Evolutionary conservation across 2,329 filamentous ascomycete genomes (phyloP), one percentile per base, ranked within the genome.

Genomic region (Mycosphaerella sp.): DNA sequence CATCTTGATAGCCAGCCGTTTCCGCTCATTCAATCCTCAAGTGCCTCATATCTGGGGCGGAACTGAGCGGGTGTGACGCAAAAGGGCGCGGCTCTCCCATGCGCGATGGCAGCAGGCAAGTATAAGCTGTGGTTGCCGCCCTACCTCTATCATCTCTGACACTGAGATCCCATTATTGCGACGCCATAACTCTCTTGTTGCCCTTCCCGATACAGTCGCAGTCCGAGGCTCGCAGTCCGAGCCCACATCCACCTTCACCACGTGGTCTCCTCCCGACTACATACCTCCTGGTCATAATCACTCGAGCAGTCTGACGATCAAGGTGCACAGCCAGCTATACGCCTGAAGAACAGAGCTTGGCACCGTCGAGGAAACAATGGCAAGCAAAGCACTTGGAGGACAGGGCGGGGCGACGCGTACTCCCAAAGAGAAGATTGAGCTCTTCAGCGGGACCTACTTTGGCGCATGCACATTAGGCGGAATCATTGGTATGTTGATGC

Each of bases 401-500:
- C 48, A 48, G 36, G 44, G 50, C 50, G 45, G 50, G n/a, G 41
- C 40, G 30, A 50, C 47, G 7, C 55, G 55, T 16, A 86, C 90
- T 65, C 80, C 88, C 53, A 79, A 88, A 53, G 82, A 83, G 65
- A 77, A 82, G 52, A 89, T 95, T 58, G 84, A 94, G 73, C 77
- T 91, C 45, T 94, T 86, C 73, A 85, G 85, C 32, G 72, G 77
- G 44, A 84, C 85, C 59, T 95, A 89, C 74, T 95, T 94, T 73
- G 87, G 85, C 18, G 85, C 88, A 16, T 94, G 89, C 68, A 90
- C 85, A 0, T 73, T 91, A 61, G 89, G 89, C 53, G 89, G 89
- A 44, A 67, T 95, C 53, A 68, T 95, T 62, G 45, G 45, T 49
- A 17, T 5, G 37, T 14, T 18, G 5, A 27, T 13, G 87, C 86